Base-by-base conservation (phyloP, 176 grass and related monocot genomes). In the Carex cristatella region DNA sequence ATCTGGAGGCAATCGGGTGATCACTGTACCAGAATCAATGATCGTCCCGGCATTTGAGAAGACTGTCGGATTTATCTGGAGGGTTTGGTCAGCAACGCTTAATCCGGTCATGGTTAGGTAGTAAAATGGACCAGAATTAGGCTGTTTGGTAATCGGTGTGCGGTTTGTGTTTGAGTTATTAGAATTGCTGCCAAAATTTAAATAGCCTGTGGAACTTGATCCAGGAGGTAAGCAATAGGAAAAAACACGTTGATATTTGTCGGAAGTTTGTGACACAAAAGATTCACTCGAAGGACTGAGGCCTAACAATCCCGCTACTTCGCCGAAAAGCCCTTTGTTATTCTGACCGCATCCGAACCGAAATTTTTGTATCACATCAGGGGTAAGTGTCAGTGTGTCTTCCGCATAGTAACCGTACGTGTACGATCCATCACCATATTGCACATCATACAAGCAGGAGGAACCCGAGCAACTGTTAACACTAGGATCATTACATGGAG, bases 11-110 rank as follows among this genome's bases (percentile, higher is more conserved):
- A 92, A 38, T 23, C 86, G 79, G 9, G 91, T 90, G 55, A 88
- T 61, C 12, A 86, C 83, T 10, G 88, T 90, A 16, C 91, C 91
- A 0, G 88, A 92, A 83, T 92, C 91, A 10, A 92, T 9, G 14
- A 92, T 37, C 0, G 73, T 64, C 0, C 85, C 85, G 0, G 28
- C 0, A 2, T 44, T 76, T 42, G 15, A 2, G 42, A 89, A 89
- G 86, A 37, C 2, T 42, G 38, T 33, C 38, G 38, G 38, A 35
- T 1, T 35, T 35, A 92, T 68, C 5, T 1, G 8, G 13, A 92
- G 23, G 3, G 30, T 16, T 28, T 60, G 8, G 42, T 71, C 83
- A 3, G 12, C 82, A 10, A 90, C 91, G 10, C 56, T 81, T 60
- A 90, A 72, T 59, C 88, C 72, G 2, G 19, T 61, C 61, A 92